Evolutionary conservation across 2,329 filamentous ascomycete genomes (phyloP), one percentile per base, ranked within the genome.

Genomic region (Dryadomyces quercus-mongolicae): DNA sequence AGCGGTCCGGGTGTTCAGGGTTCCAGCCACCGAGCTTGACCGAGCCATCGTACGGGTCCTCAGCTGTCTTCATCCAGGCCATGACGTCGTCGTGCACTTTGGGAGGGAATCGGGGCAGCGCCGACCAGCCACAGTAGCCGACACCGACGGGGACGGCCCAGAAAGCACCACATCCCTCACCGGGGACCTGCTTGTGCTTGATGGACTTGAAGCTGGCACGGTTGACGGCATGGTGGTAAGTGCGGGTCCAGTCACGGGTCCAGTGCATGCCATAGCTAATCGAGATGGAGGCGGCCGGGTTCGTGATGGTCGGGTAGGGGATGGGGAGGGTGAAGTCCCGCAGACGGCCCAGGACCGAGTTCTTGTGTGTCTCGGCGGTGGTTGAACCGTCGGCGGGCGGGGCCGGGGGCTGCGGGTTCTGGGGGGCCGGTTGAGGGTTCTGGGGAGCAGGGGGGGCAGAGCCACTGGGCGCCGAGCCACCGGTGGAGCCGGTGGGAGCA

Each of bases 111-210:
- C 49, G 54, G 13, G 56, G 56, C 13, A 52, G 15, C 8, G 53
- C n/a, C 34, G 52, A 40, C 58, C 56, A 58, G 16, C 58, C 58
- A 34, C 58, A 59, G 49, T 55, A 56, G 21, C 43, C 51, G n/a
- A 56, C 52, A 21, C 15, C 51, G 1, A 54, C 40, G 3, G 58
- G 58, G 18, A 58, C 56, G 6, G 54, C 51, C 53, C 58, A 55
- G 55, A 62, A 58, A 45, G 58, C 47, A 56, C 60, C 54, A 54
- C 59, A 54, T 53, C 60, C 56, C 53, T 61, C 53, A 52, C 60
- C 49, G 8, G 54, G 54, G 1, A 55, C 20, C 53, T 59, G 58
- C 49, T 53, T 54, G 50, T 55, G 55, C 21, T 54, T 56, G 6
- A 56, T 22, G 6, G 53, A 49, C 15, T 40, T 54, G 43, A 59